Conservation (phyloP, 139 green algal species). For the Tetradesmus obliquus region DNA sequence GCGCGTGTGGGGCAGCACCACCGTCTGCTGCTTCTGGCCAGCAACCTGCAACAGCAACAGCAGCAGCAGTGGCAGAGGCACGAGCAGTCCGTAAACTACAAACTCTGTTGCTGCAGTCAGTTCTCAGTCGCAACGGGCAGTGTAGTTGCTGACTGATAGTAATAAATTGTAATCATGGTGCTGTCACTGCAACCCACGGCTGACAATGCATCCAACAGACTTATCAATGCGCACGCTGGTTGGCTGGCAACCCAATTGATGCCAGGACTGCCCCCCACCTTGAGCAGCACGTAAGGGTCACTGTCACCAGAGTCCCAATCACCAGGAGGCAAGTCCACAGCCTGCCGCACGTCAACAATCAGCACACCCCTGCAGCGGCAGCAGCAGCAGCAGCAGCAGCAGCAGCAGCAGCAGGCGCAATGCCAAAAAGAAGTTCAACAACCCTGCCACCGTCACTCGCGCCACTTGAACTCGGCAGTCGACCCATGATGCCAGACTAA, state of each 20-base stretch:
- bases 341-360: constrained; percentile 23
- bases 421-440: neutral
- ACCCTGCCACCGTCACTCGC: no score
- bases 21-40: constrained; percentile 31
- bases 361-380: constrained; percentile 21
- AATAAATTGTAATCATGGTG: no score
- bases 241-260: no score
- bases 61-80: neutral
- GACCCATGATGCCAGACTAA: no score
- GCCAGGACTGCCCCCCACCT: neutral
- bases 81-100: no score
- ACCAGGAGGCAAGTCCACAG: neutral
- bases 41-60: neutral
- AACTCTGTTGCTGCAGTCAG: no score
- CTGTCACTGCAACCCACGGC: no score
- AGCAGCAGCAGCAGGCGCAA: neutral
- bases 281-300: constrained; percentile 36
- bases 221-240: no score
- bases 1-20: neutral
- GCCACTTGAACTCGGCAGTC: no score
- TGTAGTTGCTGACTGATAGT: no score
- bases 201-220: no score
- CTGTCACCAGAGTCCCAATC: constrained; percentile 15
- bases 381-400: neutral
- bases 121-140: no score